Base-by-base conservation (phyloP, 495 filamentous ascomycete genomes). In the Podospora comata region DNA sequence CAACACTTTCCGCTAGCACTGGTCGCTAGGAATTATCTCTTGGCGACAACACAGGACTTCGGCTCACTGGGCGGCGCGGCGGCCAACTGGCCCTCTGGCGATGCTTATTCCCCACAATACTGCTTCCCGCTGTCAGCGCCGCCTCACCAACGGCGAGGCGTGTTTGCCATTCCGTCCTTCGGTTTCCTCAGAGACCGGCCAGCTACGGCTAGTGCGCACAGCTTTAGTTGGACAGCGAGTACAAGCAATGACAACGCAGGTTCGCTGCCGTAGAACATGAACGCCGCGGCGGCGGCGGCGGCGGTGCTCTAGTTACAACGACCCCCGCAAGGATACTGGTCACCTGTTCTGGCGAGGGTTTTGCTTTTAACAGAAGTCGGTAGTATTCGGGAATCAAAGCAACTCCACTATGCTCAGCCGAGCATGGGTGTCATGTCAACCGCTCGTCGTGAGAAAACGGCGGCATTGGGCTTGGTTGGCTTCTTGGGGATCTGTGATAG, bases 71-170 rank as follows among this genome's bases (percentile, higher is more conserved):
- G 39, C 39, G 39, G 39, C 39, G 39, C 39, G 39, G 39, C 39
- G 39, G 39, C 39, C 39, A 48, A 48, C 39, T 48, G 39, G 15
- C 39, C 39, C 39, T 48, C 39, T 48, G 11, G 2, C 59, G 66
- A 55, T 58, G 30, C 63, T 64, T 63, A 58, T 63, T 28, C 39
- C 39, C 39, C 39, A 48, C 39, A 48, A 48, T 6, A 39, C 39
- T 16, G 39, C 39, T 48, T 13, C 39, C 39, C 39, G 39, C 39
- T 48, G 39, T 48, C 39, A 48, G 39, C 39, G 39, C 39, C 39
- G 9, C 39, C 39, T 48, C 39, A 48, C 39, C 39, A 48, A 48
- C 39, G 39, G 39, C 39, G 39, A 48, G 39, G 39, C 39, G 39
- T 48, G 39, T 48, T 48, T 48, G 39, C 39, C 39, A 48, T 48